phyloP scores from a whole-genome alignment of 2,329 filamentous ascomycete genomes.

The Botryotinia convoluta region DNA sequence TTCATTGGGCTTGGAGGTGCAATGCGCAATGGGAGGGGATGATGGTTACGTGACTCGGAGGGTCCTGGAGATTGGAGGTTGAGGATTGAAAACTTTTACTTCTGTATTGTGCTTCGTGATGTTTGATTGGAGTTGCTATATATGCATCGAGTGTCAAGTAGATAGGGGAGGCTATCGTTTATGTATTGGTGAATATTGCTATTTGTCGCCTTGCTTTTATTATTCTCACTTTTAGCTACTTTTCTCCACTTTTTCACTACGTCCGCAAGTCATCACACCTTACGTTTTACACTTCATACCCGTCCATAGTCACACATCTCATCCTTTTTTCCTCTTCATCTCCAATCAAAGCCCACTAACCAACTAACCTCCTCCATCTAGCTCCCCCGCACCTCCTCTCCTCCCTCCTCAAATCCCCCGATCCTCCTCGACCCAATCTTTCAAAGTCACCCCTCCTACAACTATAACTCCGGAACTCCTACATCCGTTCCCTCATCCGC shows the following conservation, averaged over 20 bases:
- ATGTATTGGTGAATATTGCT: neutral
- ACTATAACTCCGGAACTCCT: conserved; percentile 33
- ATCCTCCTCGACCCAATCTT: conserved; percentile 32
- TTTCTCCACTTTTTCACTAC: neutral
- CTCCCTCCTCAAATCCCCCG: conserved; percentile 25
- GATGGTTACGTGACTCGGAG: neutral
- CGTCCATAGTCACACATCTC: neutral
- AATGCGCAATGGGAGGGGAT: neutral
- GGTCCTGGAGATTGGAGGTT: neutral
- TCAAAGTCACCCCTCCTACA: conserved; percentile 21
- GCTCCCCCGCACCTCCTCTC: conserved; percentile 30
- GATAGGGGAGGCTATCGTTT: neutral
- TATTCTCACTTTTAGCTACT: neutral
- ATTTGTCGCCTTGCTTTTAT: neutral
- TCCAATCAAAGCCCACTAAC: neutral
- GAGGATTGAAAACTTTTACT: neutral
- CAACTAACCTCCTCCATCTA: conserved; percentile 13
- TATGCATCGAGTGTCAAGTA: neutral
- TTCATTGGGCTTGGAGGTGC: neutral
- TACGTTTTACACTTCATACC: no score
- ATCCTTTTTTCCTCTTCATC: neutral
- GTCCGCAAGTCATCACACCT: neutral
- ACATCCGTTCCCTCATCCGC: conserved; percentile 27
- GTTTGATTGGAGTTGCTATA: neutral
- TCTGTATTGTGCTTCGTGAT: neutral